A percentile compares a stretch with the other conserved stretches of the same genome.
These are phyloP conservation scores for Tylopilus sp. DNA, from an alignment of 768 basidiomycete species.

Conservation along the genomic window DNA sequence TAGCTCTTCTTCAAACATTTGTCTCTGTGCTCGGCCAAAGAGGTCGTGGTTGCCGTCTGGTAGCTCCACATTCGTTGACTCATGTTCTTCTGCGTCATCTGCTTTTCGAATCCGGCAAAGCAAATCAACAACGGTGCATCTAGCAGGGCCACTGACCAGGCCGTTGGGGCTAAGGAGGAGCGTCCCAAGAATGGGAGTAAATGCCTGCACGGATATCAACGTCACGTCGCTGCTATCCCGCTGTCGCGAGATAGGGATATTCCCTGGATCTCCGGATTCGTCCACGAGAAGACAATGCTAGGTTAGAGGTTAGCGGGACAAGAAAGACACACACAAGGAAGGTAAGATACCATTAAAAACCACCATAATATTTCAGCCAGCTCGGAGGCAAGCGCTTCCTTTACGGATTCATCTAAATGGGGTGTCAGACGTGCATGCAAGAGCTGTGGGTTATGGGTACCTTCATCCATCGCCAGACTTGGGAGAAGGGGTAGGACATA, in stretches of 20 bases:
- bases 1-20: constrained; percentile 76
- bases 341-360: constrained; percentile 65
- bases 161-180: constrained; percentile 80
- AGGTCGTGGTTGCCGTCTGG: constrained; percentile 36
- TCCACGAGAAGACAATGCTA: constrained; percentile 69
- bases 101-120: constrained; percentile 65
- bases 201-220: constrained; percentile 74
- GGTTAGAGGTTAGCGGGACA: constrained; percentile 4
- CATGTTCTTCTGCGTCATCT: constrained; percentile 41
- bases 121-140: constrained; percentile 75
- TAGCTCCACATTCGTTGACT: constrained; percentile 32
- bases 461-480: constrained; percentile 81
- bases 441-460: constrained; percentile 35
- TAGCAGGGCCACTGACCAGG: constrained; percentile 67
- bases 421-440: constrained; percentile 4
- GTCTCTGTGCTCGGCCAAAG: constrained; percentile 54
- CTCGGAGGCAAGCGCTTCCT: constrained; percentile 81
- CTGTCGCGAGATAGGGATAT: constrained; percentile 10
- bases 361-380: constrained; percentile 87
- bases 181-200: constrained; percentile 89
- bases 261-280: constrained; percentile 30
- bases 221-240: constrained; percentile 25
- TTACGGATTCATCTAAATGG: constrained; percentile 73
- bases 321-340: not conserved
- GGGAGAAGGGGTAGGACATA: constrained; percentile 92